These are phyloP conservation scores for Tulasnella sp. DNA, from an alignment of 768 basidiomycete species.

Conservation along the genomic window DNA sequence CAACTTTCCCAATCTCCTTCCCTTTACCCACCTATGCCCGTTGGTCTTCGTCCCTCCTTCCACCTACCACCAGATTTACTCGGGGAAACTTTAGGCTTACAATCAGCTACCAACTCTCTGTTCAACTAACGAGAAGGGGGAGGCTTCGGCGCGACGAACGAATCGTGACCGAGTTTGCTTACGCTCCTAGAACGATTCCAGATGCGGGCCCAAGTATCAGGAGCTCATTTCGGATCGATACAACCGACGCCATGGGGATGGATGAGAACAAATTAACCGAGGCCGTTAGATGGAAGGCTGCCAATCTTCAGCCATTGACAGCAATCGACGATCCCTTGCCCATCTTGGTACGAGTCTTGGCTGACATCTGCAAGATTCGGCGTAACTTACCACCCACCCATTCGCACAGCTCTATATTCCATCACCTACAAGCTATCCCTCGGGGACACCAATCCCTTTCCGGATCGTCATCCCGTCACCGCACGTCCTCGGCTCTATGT, in stretches of 20 bases:
- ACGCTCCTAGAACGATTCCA: background rate
- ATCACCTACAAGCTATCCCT: background rate
- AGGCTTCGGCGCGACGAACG: background rate
- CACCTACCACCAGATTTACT: background rate
- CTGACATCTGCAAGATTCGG: background rate
- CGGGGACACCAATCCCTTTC: background rate
- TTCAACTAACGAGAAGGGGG: background rate
- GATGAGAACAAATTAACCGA: background rate
- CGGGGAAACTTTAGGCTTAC: background rate
- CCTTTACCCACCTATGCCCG: constrained; percentile 5
- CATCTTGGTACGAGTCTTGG: background rate
- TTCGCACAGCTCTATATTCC: background rate
- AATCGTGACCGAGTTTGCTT: background rate
- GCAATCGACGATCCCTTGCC: background rate
- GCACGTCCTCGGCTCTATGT: background rate
- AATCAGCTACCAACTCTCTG: background rate
- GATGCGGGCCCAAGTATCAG: background rate
- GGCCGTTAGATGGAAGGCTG: background rate
- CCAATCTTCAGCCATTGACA: background rate
- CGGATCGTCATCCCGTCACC: background rate
- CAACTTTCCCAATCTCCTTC: background rate
- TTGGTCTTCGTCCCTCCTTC: background rate
- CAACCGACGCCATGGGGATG: background rate
- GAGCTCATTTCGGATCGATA: background rate
- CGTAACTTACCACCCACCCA: background rate